phyloP scores from a whole-genome alignment of 1,284 basidiomycete species.

The Marasmius tenuissimus region DNA sequence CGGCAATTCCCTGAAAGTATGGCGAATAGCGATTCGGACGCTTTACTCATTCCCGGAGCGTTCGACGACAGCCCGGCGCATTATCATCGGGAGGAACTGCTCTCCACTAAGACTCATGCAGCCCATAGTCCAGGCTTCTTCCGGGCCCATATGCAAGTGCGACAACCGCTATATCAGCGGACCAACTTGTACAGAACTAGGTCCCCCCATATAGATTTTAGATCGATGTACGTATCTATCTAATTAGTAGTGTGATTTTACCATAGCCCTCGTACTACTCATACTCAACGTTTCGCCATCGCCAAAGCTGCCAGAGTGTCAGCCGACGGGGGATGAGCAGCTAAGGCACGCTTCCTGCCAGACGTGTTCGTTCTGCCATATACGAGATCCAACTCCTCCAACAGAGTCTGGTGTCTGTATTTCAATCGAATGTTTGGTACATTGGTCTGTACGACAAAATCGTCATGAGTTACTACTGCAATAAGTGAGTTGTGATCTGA shows the following conservation, averaged over 20 bases:
- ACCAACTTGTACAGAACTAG: too few species aligned
- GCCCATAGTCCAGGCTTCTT: too few species aligned
- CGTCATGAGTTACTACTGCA: not conserved
- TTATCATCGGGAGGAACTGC: too few species aligned
- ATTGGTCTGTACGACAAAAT: conserved; percentile 70
- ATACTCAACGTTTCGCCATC: conserved; percentile 24
- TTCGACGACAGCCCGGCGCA: too few species aligned
- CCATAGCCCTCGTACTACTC: not conserved
- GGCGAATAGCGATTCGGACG: too few species aligned
- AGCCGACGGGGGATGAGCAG: conserved; percentile 19
- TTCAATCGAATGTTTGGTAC: conserved; percentile 89
- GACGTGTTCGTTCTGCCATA: not conserved
- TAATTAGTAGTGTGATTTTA: not conserved
- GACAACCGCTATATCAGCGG: too few species aligned
- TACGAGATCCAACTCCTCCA: conserved; percentile 84
- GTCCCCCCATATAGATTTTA: too few species aligned
- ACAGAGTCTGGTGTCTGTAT: conserved; percentile 87
- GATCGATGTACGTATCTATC: not conserved
- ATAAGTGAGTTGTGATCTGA: conserved; percentile 1
- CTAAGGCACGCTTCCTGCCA: not conserved
- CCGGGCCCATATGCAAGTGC: too few species aligned
- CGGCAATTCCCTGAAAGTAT: too few species aligned
- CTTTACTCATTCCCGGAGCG: too few species aligned
- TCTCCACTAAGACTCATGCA: too few species aligned
- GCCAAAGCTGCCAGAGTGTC: conserved; percentile 34